Evolutionary conservation across 2,329 filamentous ascomycete genomes (phyloP).

Genomic region (Penicillium italicum): DNA sequence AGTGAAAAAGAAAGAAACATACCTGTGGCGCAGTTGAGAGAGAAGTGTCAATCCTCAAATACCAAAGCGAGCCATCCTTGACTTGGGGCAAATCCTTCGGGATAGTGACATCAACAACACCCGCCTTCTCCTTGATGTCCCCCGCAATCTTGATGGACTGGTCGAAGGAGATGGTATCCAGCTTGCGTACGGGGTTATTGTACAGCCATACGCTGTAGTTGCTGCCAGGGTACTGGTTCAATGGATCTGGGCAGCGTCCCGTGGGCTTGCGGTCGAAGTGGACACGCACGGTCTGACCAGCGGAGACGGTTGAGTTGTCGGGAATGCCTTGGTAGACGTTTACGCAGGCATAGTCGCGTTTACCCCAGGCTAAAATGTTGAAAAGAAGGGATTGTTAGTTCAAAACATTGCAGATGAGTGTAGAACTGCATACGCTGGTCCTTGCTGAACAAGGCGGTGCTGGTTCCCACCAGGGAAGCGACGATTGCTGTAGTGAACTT

Average conservation of each 20-base stretch:
- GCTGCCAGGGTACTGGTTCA: constrained; percentile 19
- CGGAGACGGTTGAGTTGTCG: constrained; percentile 29
- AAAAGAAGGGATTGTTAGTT: not conserved
- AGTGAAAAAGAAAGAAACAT: not conserved
- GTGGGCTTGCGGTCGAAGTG: constrained; percentile 29
- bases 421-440: constrained; percentile 23
- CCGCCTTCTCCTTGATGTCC: constrained; percentile 18
- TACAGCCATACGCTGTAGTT: constrained; percentile 30
- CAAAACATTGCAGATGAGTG: not conserved
- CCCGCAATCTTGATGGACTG: constrained; percentile 18
- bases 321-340: constrained; percentile 35
- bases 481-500: constrained; percentile 28
- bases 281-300: constrained; percentile 25
- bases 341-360: constrained; percentile 33
- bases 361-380: constrained; percentile 29
- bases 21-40: constrained; percentile 30
- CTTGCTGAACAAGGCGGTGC: constrained; percentile 32
- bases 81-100: constrained; percentile 26
- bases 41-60: constrained; percentile 25
- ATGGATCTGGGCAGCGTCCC: constrained; percentile 22
- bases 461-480: constrained; percentile 25
- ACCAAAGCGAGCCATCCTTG: constrained; percentile 28
- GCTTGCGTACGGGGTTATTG: constrained; percentile 29
- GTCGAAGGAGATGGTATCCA: constrained; percentile 22
- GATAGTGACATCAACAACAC: constrained; percentile 24